Evolutionary conservation across 2,329 filamentous ascomycete species (phyloP).

Genomic region (Hypoxylon sp.): DNA sequence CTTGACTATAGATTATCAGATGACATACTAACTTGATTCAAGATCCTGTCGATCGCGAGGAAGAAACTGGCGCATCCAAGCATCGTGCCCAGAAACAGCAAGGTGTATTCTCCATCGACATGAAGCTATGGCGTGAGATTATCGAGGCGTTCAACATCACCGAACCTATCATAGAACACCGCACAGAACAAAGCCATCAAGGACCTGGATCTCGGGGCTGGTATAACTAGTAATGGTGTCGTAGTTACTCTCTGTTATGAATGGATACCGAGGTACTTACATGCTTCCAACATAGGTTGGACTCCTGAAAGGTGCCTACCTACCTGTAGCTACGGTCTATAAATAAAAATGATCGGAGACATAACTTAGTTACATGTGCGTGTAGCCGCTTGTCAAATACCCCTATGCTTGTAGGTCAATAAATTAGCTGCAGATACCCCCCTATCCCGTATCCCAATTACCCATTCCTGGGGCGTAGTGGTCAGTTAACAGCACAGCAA

Average conservation of each 20-base stretch:
- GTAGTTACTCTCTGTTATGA: background rate
- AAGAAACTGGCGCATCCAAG: conserved; percentile 61
- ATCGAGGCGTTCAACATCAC: conserved; percentile 82
- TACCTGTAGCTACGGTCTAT: background rate
- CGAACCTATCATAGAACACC: conserved; percentile 88
- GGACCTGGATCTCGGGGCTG: conserved; percentile 73
- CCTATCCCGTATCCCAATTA: background rate
- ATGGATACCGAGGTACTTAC: background rate
- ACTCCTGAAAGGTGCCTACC: background rate
- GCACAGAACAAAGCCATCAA: conserved; percentile 70
- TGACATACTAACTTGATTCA: conserved; percentile 38
- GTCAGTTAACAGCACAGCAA: background rate
- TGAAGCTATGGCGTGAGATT: conserved; percentile 84
- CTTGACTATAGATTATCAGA: conserved; percentile 23
- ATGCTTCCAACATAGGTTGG: too few species aligned
- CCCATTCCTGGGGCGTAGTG: background rate
- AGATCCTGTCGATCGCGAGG: conserved; percentile 63
- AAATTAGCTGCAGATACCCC: conserved; percentile 4
- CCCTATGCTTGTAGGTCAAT: background rate
- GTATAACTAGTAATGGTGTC: conserved; percentile 68
- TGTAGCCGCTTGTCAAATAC: background rate
- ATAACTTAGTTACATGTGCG: background rate
- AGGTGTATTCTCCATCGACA: conserved; percentile 90
- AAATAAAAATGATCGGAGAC: background rate
- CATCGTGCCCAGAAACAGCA: conserved; percentile 80